Conservation (phyloP, 805 yeast genomes). For the Candida koratica region DNA sequence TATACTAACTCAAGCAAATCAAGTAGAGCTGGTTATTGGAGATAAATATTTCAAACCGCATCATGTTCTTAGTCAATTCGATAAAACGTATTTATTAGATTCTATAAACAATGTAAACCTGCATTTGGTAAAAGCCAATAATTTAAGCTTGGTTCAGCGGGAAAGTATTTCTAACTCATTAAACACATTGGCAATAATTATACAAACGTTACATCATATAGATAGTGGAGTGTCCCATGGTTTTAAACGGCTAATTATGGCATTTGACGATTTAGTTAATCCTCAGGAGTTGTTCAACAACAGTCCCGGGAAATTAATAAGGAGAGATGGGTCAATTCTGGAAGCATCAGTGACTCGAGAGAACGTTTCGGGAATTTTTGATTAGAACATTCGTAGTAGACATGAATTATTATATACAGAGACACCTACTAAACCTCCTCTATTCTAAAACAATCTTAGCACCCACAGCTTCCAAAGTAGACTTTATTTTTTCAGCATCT, state of each 20-base stretch:
- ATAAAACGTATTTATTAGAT: slow-evolving; percentile 4
- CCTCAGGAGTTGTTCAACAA: too few species aligned
- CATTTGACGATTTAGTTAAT: slow-evolving; percentile 7
- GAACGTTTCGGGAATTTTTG: slow-evolving; percentile 6
- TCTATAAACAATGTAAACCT: slow-evolving; percentile 1
- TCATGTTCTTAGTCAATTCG: slow-evolving; percentile 5
- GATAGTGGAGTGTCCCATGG: slow-evolving; percentile 2
- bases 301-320: slow-evolving; percentile 1
- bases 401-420: slow-evolving; percentile 10
- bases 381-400: slow-evolving; percentile 5
- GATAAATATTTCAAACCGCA: slow-evolving; percentile 2
- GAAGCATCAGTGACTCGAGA: slow-evolving; percentile 8
- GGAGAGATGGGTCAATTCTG: slow-evolving; percentile 3
- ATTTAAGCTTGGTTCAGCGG: slow-evolving; percentile 10
- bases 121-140: not conserved
- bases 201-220: slow-evolving; percentile 4
- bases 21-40: too few species aligned
- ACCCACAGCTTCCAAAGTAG: slow-evolving; percentile 89
- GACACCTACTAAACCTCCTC: slow-evolving; percentile 3
- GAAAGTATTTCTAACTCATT: slow-evolving; percentile 10
- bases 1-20: too few species aligned
- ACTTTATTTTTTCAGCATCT: slow-evolving; percentile 95
- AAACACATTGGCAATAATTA: slow-evolving; percentile 8
- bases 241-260: slow-evolving; percentile 2
- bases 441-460: slow-evolving; percentile 90